Base-by-base conservation (phyloP, 2,329 filamentous ascomycete genomes). In the Colletotrichum lentis region DNA sequence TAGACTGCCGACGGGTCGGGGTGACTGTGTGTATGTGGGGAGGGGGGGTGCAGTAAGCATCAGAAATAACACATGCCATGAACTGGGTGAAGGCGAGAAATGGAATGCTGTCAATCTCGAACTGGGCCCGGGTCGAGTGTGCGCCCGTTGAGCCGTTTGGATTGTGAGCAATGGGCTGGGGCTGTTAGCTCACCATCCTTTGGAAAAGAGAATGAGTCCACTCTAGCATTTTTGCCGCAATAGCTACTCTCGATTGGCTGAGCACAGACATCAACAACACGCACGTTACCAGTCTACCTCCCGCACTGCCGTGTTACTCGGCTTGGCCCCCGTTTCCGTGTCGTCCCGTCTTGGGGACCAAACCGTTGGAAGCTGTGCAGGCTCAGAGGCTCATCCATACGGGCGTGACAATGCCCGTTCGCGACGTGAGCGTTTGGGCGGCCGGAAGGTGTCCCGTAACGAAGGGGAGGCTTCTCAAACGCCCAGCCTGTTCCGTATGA, bases 91-190 rank as follows among this genome's bases (percentile, higher is more conserved):
- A 55, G 41, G 43, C 60, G 61, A 47, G 41, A 68, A 65, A 49
- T 60, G 62, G 65, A 68, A 68, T 68, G 65, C 62, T 64, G 54
- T 46, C 61, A 65, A 68, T 68, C 20, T 55, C 49, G n/a, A 20
- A 14, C 46, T 22, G 24, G 52, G 62, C 55, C 54, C 47, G 43
- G 20, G 46, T 43, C 14, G 22, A 8, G n/a, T 35, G 20, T 27
- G 22, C 16, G 24, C 20, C 27, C 27, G 27, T 6, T 31, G 55
- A 18, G 24, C 18, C 20, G 57, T 35, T 14, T 11, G 24, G 14
- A 18, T 57, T 11, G 27, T 14, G 31, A 39, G 27, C 7, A 31
- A 24, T 37, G 49, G 43, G 24, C 12, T 24, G 57, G 27, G 20
- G 14, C 44, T 8, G 47, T 50, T 41, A 31, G 31, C 24, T 5